Evolutionary conservation across 306 rosid species (phyloP), one percentile per base, ranked within the genome.

Genomic region (Fragaria iinumae): DNA sequence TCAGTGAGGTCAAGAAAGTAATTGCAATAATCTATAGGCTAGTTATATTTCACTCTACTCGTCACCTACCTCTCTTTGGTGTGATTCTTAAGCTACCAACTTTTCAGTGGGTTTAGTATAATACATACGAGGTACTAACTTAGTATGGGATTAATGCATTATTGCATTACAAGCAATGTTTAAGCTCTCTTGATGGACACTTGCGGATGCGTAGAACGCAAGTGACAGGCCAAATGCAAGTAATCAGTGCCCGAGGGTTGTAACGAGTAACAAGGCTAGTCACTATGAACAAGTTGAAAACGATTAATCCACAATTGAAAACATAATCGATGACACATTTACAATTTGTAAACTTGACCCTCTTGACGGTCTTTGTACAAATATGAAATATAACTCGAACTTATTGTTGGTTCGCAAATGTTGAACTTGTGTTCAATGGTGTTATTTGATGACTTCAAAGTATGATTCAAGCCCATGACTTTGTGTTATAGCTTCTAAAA

Each of bases 1-100:
- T 74, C 83, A 2, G 50, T 0, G 66, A 43, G 80, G 86, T 55
- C 13, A 67, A 50, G 38, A 41, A 44, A 4, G 52, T 39, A 67
- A 9, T 27, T 43, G 0, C 10, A 56, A 6, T 20, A 11, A 45
- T 9, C 12, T 0, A 14, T 1, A 17, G n/a, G 18, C 8, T 1
- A 5, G n/a, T 45, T 27, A 9, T 47, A 50, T 67, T 67, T n/a
- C 69, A 32, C 21, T 2, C 12, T 17, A 16, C 77, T 55, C 1
- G 47, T 45, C 36, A 41, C 70, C 48, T 6, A n/a, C 38, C 27
- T 34, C 49, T 32, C 2, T 59, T 59, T 8, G 14, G 14, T n/a
- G 62, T 56, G 62, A 21, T 16, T 64, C 44, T 64, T 29, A 56
- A 27, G 69, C 69, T 63, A 32, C 68, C 68, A 63, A 18, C 47